These are phyloP conservation scores for Trichoderma atroviride DNA, from an alignment of 2,329 filamentous ascomycete species.

Conservation along the genomic window DNA sequence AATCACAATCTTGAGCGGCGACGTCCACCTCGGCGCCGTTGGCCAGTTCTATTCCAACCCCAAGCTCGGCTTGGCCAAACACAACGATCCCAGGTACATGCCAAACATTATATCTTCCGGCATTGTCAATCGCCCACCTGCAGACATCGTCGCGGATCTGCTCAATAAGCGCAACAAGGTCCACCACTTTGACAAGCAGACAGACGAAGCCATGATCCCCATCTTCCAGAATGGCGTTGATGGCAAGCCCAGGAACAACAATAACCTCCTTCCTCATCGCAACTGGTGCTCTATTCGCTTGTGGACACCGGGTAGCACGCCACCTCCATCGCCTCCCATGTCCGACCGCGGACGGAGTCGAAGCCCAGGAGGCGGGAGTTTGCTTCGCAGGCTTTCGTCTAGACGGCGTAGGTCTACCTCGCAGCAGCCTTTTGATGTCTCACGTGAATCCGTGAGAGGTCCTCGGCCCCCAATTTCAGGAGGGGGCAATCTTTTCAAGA, in stretches of 20 bases:
- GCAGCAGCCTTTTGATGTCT: slow-evolving; percentile 41
- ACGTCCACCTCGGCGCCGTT: slow-evolving; percentile 89
- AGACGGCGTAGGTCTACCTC: slow-evolving; percentile 40
- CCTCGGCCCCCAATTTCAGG: slow-evolving; percentile 55
- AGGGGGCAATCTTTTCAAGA: slow-evolving; percentile 50
- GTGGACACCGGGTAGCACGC: slow-evolving; percentile 78
- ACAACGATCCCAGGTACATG: slow-evolving; percentile 95
- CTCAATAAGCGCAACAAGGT: slow-evolving; percentile 91
- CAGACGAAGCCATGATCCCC: slow-evolving; percentile 94
- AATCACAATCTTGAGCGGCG: slow-evolving; percentile 88
- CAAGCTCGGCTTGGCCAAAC: slow-evolving; percentile 76
- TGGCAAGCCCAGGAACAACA: slow-evolving; percentile 88
- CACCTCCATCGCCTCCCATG: slow-evolving; percentile 65
- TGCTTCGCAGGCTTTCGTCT: slow-evolving; percentile 51
- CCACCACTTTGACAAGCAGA: slow-evolving; percentile 72
- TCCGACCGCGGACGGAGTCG: slow-evolving; percentile 50
- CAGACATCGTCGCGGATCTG: slow-evolving; percentile 84
- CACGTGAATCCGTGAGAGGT: slow-evolving; percentile 44
- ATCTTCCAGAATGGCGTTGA: slow-evolving; percentile 90
- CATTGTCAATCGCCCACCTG: slow-evolving; percentile 89
- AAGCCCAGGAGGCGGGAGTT: slow-evolving; percentile 44
- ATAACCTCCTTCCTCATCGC: slow-evolving; percentile 79
- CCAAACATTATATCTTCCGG: slow-evolving; percentile 92
- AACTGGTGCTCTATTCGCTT: slow-evolving; percentile 95
- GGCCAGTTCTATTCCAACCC: slow-evolving; percentile 95